phyloP scores from a whole-genome alignment of 192 early-diverging fungal species.

The Funneliformis mosseae region DNA sequence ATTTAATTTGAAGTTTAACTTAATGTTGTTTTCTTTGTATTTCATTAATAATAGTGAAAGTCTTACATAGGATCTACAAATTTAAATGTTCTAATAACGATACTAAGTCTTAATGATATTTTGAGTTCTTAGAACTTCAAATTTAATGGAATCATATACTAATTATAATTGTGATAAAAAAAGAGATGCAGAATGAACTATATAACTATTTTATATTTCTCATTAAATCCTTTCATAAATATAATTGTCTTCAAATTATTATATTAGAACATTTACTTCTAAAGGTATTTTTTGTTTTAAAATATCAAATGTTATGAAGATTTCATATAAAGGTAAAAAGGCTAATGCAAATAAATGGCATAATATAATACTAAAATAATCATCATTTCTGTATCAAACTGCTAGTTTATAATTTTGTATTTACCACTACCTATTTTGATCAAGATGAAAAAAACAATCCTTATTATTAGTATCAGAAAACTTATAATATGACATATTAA shows the following conservation, averaged over 20 bases:
- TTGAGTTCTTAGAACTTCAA: not conserved
- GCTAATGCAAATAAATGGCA: not conserved
- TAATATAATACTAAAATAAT: not conserved
- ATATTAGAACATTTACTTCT: too few relatives aligned
- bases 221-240: too few relatives aligned
- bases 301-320: too few relatives aligned
- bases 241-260: too few relatives aligned
- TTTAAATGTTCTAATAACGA: not conserved
- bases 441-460: slow-evolving; percentile 1
- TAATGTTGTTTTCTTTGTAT: not conserved
- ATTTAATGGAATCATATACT: not conserved
- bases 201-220: too few relatives aligned
- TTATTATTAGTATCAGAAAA: slow-evolving; percentile 3
- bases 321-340: too few relatives aligned
- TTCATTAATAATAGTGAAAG: slow-evolving; percentile 7
- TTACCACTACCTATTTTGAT: not conserved
- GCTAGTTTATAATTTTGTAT: not conserved
- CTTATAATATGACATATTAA: not conserved
- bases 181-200: not conserved
- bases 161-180: not conserved
- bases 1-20: not conserved
- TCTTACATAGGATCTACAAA: not conserved
- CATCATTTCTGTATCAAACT: not conserved
- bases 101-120: slow-evolving; percentile 9
- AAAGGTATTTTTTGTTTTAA: too few relatives aligned